A percentile compares a stretch with the other conserved stretches of the same genome.
phyloP scores from a whole-genome alignment of 164 flowering plant genomes.

The Vitis rotundifolia region DNA sequence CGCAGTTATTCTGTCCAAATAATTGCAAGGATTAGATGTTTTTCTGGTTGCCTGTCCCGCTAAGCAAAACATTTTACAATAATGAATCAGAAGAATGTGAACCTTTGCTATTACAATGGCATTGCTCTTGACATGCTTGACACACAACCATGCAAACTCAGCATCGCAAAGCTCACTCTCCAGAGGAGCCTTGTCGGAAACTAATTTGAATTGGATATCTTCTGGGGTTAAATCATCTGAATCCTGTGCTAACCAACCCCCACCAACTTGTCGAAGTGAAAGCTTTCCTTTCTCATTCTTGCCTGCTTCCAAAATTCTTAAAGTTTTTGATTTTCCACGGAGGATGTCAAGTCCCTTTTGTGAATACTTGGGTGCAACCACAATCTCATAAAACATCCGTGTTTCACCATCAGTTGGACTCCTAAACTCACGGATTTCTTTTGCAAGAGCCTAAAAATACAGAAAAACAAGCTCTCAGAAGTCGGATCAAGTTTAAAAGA shows the following conservation, averaged over 20 bases:
- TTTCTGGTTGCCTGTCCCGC: not conserved
- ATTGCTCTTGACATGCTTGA: constrained; percentile 98
- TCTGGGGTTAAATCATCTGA: constrained; percentile 85
- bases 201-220: constrained; percentile 62
- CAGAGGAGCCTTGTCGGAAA: constrained; percentile 60
- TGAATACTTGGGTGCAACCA: constrained; percentile 91
- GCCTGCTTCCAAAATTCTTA: constrained; percentile 89
- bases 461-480: constrained; percentile 4
- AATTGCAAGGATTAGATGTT: constrained; percentile 10
- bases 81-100: not conserved
- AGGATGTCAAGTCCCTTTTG: constrained; percentile 87
- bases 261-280: constrained; percentile 95
- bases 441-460: constrained; percentile 68
- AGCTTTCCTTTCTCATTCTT: constrained; percentile 80
- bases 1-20: constrained; percentile 71
- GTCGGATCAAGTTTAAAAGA: too few species aligned
- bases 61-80: not conserved
- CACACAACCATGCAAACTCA: constrained; percentile 96
- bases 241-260: constrained; percentile 96
- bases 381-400: constrained; percentile 98
- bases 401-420: constrained; percentile 99
- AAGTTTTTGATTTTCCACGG: constrained; percentile 85
- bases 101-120: constrained; percentile 99
- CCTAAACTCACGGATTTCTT: constrained; percentile 90
- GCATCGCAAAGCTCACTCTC: constrained; percentile 77